Conservation (phyloP, 2,329 filamentous ascomycete species). For the Aspergillus hortae region DNA sequence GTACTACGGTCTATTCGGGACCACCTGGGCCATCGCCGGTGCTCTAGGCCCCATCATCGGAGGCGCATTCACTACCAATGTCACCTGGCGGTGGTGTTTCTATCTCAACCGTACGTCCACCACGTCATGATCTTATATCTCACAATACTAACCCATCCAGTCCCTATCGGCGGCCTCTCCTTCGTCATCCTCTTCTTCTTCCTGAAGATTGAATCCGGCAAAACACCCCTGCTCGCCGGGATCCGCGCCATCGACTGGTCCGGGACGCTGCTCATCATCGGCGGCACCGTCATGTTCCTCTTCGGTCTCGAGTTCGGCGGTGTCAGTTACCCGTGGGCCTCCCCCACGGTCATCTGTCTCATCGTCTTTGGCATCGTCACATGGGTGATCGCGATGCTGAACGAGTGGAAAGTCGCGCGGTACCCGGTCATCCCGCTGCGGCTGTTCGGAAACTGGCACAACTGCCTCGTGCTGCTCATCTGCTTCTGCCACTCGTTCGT, state of each 20-base stretch:
- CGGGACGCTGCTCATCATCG: constrained; percentile 63
- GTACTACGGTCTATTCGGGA: constrained; percentile 61
- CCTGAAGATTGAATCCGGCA: constrained; percentile 59
- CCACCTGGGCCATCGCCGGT: constrained; percentile 60
- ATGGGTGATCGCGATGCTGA: constrained; percentile 64
- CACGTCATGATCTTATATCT: not conserved
- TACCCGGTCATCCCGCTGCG: constrained; percentile 75
- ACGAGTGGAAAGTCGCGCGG: constrained; percentile 69
- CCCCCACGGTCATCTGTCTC: constrained; percentile 70
- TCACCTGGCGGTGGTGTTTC: constrained; percentile 60
- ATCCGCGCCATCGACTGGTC: constrained; percentile 62
- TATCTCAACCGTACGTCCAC: constrained; percentile 51
- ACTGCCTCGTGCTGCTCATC: constrained; percentile 61
- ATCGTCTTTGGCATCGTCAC: constrained; percentile 68
- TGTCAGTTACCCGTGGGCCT: constrained; percentile 69
- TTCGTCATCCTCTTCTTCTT: constrained; percentile 58
- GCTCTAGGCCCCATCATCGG: constrained; percentile 60
- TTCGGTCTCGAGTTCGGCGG: constrained; percentile 84
- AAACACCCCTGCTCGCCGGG: constrained; percentile 55
- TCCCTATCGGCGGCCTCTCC: constrained; percentile 59
- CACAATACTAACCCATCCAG: constrained; percentile 21
- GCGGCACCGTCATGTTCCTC: constrained; percentile 79
- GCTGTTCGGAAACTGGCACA: constrained; percentile 65
- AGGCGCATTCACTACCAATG: constrained; percentile 57
- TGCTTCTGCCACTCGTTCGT: constrained; percentile 72